Base-by-base conservation (phyloP, 2,329 filamentous ascomycete species). In the Pseudonectria foliicola region DNA sequence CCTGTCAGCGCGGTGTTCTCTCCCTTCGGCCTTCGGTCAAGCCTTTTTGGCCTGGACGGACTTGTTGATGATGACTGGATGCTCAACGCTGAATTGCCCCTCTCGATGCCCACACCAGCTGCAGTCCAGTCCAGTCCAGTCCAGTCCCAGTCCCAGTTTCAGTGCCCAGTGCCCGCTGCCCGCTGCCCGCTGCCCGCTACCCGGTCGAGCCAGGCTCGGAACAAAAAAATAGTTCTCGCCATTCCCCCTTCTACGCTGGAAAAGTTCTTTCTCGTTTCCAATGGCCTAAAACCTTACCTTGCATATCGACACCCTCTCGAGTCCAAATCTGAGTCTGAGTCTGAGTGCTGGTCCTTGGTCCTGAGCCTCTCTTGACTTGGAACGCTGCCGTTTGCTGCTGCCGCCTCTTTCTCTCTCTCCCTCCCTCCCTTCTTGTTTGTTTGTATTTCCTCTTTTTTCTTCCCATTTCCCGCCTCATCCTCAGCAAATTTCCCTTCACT, bases 151-250 rank as follows among this genome's bases (percentile, higher is more conserved):
- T n/a, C n/a, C n/a, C n/a, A n/a, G n/a, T n/a, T n/a, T n/a, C n/a
- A n/a, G n/a, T n/a, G n/a, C n/a, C n/a, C n/a, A n/a, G n/a, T n/a
- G n/a, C n/a, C n/a, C n/a, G n/a, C n/a, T n/a, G n/a, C n/a, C n/a
- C n/a, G n/a, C 50, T 48, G 40, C 42, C 46, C 46, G 45, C 48
- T 31, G 36, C 28, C 34, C 29, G 37, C 34, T 48, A 38, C 35
- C 42, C 18, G 8, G 18, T 21, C 18, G 18, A 21, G 18, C 18
- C 18, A 21, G 42, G 42, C 39, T 36, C 42, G 39, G 44, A 50
- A 44, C 44, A 46, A 46, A 48, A 49, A 45, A 45, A 48, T 47
- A 41, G 46, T 51, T n/a, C 50, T 57, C 51, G 48, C 55, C 53
- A 53, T 57, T n/a, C 43, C 41, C 48, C 43, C 43, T 46, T 50